Base-by-base conservation (phyloP, 257 asterid genomes). In the Solanum microdontum region DNA sequence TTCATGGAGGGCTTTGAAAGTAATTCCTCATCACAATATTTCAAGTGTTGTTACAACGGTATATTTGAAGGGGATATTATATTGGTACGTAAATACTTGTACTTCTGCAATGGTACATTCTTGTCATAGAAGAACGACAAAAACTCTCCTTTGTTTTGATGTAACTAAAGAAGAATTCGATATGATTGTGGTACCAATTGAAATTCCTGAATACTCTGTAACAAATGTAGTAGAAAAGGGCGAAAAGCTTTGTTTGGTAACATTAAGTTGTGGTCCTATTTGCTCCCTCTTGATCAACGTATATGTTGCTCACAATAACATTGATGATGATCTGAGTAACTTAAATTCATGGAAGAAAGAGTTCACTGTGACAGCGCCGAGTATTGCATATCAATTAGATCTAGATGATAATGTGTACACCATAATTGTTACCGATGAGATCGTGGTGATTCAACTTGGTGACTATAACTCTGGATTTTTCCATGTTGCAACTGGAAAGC, bases 1-100 rank as follows among this genome's bases (percentile, higher is more conserved):
- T 74, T 74, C 45, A 34, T 74, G 82, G 82, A 74, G 82, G 82
- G 26, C 82, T 74, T 74, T 74, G 19, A 34, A 36, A 36, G 30
- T 34, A 33, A 74, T 36, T 74, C 55, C 51, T 34, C 5, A 1
- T 36, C 28, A 5, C 5, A 5, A 21, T 10, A 11, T 19, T 75
- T 5, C 6, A 4, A 0, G 0, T 0, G 48, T 74, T 75, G 5
- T 9, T 24, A 75, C 83, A 10, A 0, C 7, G 1, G 83, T n/a
- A 11, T 55, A 55, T 55, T 55, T 55, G 64, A 55, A 55, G 64
- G n/a, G 64, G 64, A 55, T 55, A 37, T 11, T 75, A 75, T 75
- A 75, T 24, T 37, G 82, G 82, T 73, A 73, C 48, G 14, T 1
- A 33, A 2, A 32, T 11, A 72, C 43, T 32, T 17, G 79, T 72